phyloP scores from a whole-genome alignment of 257 asterid genomes.

The Apocynum venetum region DNA sequence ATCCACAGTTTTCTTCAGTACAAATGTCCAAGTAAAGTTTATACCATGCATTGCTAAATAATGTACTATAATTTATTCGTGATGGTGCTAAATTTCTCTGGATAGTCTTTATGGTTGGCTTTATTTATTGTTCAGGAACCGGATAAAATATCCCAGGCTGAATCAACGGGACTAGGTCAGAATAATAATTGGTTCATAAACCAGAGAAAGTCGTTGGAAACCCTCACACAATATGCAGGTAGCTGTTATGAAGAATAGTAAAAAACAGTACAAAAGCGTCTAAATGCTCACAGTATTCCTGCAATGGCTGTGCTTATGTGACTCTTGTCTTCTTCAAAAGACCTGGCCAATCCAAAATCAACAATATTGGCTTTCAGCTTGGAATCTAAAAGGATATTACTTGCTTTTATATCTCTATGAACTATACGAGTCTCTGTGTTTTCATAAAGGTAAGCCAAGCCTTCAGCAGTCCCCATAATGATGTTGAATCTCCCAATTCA shows the following conservation, averaged over 20 bases:
- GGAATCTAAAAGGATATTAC: conserved; percentile 62
- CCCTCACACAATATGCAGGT: conserved; percentile 90
- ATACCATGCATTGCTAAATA: too few relatives aligned
- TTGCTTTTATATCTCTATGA: conserved; percentile 77
- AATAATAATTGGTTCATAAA: conserved; percentile 95
- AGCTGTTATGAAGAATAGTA: conserved; percentile 66
- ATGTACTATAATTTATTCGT: too few relatives aligned
- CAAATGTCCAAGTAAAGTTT: conserved; percentile 3
- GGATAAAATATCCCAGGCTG: conserved; percentile 68
- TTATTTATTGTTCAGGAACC: conserved; percentile 51
- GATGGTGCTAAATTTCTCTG: background rate
- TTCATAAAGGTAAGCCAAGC: conserved; percentile 70
- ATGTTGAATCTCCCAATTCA: conserved; percentile 70
- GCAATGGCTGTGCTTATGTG: conserved; percentile 81
- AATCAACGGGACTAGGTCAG: conserved; percentile 79
- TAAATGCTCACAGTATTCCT: conserved; percentile 60
- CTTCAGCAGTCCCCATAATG: conserved; percentile 72
- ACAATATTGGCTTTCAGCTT: conserved; percentile 69
- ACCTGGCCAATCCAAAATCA: conserved; percentile 75
- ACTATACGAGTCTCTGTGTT: conserved; percentile 60
- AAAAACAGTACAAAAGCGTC: too few relatives aligned
- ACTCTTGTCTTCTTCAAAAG: conserved; percentile 70
- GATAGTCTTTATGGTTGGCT: background rate
- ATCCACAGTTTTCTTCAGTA: conserved; percentile 48
- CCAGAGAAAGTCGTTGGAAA: conserved; percentile 93